phyloP scores from a whole-genome alignment of 768 basidiomycete genomes.

The Boletus bicolor region DNA sequence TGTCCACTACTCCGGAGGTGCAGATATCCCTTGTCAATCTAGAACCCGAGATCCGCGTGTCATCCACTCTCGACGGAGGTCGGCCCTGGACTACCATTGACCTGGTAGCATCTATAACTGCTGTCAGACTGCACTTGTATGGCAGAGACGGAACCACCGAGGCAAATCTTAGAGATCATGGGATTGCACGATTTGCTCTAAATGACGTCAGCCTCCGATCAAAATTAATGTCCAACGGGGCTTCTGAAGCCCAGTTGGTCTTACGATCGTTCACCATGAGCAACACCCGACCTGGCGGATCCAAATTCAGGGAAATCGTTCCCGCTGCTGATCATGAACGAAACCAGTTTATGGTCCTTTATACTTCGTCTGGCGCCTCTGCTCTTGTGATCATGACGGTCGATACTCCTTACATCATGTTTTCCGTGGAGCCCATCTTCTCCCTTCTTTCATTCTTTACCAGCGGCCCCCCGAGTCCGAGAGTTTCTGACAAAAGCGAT shows the following conservation, averaged over 20 bases:
- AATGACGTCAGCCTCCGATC: slow-evolving; percentile 74
- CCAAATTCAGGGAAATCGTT: slow-evolving; percentile 92
- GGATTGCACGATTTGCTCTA: slow-evolving; percentile 83
- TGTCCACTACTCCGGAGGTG: not conserved
- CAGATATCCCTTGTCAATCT: slow-evolving; percentile 17
- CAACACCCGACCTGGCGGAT: slow-evolving; percentile 78
- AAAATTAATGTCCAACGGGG: slow-evolving; percentile 78
- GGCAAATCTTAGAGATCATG: slow-evolving; percentile 63
- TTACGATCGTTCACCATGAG: slow-evolving; percentile 90
- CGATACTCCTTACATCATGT: slow-evolving; percentile 90
- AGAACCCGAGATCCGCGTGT: slow-evolving; percentile 56
- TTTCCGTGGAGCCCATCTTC: slow-evolving; percentile 89
- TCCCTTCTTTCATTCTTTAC: slow-evolving; percentile 84
- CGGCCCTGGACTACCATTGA: slow-evolving; percentile 65
- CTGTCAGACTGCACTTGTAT: slow-evolving; percentile 84
- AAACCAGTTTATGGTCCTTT: slow-evolving; percentile 93
- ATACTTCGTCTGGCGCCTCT: slow-evolving; percentile 65
- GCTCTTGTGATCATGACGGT: slow-evolving; percentile 81
- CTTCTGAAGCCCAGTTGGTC: slow-evolving; percentile 83
- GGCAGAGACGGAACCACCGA: slow-evolving; percentile 59
- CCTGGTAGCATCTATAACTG: slow-evolving; percentile 63
- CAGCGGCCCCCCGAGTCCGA: slow-evolving; percentile 43
- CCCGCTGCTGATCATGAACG: slow-evolving; percentile 84
- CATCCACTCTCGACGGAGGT: slow-evolving; percentile 21
- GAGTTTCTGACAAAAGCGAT: slow-evolving; percentile 11